These are phyloP conservation scores for Trifolium subterraneum DNA, from an alignment of 306 rosid species.

Conservation along the genomic window DNA sequence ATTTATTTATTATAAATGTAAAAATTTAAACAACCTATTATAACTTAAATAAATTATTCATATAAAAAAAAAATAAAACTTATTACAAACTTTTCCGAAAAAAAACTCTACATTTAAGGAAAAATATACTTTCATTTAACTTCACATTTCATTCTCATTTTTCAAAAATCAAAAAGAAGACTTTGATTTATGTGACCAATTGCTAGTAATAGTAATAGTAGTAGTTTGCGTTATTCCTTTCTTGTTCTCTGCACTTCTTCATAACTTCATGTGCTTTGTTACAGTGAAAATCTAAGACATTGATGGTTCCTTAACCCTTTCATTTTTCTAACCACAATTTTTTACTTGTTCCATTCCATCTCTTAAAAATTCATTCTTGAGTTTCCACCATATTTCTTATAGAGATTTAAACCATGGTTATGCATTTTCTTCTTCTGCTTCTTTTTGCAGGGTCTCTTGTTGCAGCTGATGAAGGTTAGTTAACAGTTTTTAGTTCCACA, in stretches of 20 bases:
- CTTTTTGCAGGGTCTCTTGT: slow-evolving; percentile 50
- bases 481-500: neutral
- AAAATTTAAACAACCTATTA: no score
- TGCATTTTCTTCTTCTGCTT: slow-evolving; percentile 58
- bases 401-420: slow-evolving; percentile 48
- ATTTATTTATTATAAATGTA: no score
- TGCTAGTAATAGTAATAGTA: no score
- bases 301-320: slow-evolving; percentile 45
- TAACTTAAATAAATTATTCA: no score
- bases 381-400: slow-evolving; percentile 31
- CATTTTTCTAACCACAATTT: slow-evolving; percentile 24
- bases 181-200: no score
- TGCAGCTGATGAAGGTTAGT: slow-evolving; percentile 72
- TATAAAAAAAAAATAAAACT: no score
- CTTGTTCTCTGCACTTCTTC: neutral
- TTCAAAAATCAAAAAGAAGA: no score
- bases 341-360: slow-evolving; percentile 17
- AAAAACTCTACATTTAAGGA: no score
- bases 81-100: no score
- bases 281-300: slow-evolving; percentile 28
- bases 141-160: no score
- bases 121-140: no score
- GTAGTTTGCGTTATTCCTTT: neutral
- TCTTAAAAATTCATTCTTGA: slow-evolving; percentile 39
- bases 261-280: neutral